phyloP scores from a whole-genome alignment of 257 asterid genomes.

The Nicotiana obtusifolia region DNA sequence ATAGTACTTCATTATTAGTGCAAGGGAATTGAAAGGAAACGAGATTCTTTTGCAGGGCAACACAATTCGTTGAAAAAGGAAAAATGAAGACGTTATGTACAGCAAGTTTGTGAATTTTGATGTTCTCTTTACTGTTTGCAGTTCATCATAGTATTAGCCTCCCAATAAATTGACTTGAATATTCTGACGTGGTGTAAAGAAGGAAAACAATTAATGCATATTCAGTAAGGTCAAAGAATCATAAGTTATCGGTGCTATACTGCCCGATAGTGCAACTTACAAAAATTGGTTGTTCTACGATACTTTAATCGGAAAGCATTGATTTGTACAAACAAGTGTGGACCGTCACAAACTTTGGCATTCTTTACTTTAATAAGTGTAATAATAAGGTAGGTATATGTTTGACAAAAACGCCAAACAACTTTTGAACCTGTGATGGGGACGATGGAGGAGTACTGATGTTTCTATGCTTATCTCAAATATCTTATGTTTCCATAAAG shows the following conservation, averaged over 20 bases:
- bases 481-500: not conserved
- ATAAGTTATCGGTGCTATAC: too few species aligned
- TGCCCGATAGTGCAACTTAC: too few species aligned
- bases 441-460: too few species aligned
- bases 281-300: too few species aligned
- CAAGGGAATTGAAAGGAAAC: too few species aligned
- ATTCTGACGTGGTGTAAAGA: not conserved
- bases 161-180: not conserved
- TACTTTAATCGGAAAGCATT: too few species aligned
- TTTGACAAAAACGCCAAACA: not conserved
- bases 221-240: not conserved
- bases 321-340: too few species aligned
- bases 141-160: not conserved
- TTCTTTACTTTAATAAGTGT: not conserved
- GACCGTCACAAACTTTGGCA: too few species aligned
- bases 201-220: not conserved
- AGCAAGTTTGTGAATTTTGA: not conserved
- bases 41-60: too few species aligned
- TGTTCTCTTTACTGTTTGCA: not conserved
- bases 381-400: not conserved
- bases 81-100: not conserved
- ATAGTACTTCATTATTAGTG: too few species aligned
- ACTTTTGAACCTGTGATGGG: not conserved
- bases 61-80: too few species aligned
- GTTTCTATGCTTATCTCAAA: not conserved